A percentile compares a stretch with the other conserved stretches of the same genome.
phyloP scores from a whole-genome alignment of 2,329 filamentous ascomycete genomes.

The Colletotrichum simmondsii region DNA sequence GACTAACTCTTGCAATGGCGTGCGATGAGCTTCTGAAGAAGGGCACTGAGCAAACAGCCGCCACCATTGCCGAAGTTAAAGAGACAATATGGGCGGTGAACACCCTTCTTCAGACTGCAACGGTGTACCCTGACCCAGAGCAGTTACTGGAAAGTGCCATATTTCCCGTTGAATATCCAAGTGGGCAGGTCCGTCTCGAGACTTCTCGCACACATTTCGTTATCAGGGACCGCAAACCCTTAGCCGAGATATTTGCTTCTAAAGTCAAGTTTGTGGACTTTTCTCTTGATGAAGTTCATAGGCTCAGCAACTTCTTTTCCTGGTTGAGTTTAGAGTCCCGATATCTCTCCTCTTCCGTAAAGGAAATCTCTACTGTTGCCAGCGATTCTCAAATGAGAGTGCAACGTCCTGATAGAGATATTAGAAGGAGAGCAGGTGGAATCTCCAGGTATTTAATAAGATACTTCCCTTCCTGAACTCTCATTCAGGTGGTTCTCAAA shows the following conservation, averaged over 20 bases:
- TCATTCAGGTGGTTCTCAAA: background rate
- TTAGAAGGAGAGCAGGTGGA: conserved; percentile 43
- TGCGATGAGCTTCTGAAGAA: conserved; percentile 42
- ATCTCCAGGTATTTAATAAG: conserved; percentile 35
- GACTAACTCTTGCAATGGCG: conserved; percentile 43
- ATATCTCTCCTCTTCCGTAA: conserved; percentile 45
- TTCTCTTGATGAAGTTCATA: conserved; percentile 43
- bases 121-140: conserved; percentile 1
- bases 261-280: conserved; percentile 49
- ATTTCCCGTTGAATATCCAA: conserved; percentile 40
- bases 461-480: background rate
- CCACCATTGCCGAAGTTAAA: conserved; percentile 40
- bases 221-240: conserved; percentile 45
- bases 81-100: conserved; percentile 45
- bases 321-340: conserved; percentile 46
- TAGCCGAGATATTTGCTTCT: conserved; percentile 40
- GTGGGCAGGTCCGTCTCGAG: conserved; percentile 30
- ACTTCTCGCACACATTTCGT: conserved; percentile 41
- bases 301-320: conserved; percentile 42
- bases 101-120: conserved; percentile 39
- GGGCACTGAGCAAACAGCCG: conserved; percentile 3
- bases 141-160: conserved; percentile 30
- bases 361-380: conserved; percentile 44
- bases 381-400: conserved; percentile 35
- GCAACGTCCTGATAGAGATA: conserved; percentile 38